Evolutionary conservation across 2,329 filamentous ascomycete species (phyloP).

Genomic region (Penicillium janthinellum): DNA sequence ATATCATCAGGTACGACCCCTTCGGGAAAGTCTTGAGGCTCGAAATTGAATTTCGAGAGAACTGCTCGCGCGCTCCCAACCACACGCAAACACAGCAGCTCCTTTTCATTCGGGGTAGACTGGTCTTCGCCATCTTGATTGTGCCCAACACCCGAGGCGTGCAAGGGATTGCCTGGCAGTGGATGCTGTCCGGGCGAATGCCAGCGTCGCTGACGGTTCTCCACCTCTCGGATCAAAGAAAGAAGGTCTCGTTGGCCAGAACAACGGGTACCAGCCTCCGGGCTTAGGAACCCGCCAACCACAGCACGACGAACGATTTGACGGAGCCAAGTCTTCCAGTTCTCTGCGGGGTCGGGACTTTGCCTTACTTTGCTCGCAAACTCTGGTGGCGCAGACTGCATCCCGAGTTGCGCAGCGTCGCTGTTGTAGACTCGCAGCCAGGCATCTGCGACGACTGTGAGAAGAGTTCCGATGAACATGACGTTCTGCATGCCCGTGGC

Average conservation of each 20-base stretch:
- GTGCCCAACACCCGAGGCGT: not conserved
- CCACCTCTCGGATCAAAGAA: conserved; percentile 44
- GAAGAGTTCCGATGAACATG: conserved; percentile 49
- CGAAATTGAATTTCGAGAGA: conserved; percentile 39
- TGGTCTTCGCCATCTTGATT: conserved; percentile 7
- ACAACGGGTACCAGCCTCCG: conserved; percentile 29
- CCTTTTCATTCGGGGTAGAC: conserved; percentile 27
- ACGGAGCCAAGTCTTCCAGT: conserved; percentile 44
- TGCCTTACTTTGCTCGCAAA: conserved; percentile 32
- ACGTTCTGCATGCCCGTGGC: conserved; percentile 49
- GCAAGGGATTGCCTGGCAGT: conserved; percentile 14
- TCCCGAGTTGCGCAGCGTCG: conserved; percentile 40
- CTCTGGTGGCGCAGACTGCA: conserved; percentile 35
- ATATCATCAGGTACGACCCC: conserved; percentile 19
- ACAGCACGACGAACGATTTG: conserved; percentile 40
- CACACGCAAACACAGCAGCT: conserved; percentile 39
- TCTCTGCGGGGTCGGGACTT: conserved; percentile 30
- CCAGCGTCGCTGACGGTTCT: conserved; percentile 46
- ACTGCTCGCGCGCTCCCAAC: conserved; percentile 38
- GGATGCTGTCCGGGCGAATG: conserved; percentile 36
- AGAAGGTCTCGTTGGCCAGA: conserved; percentile 39
- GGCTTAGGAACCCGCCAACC: conserved; percentile 34
- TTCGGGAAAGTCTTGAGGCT: conserved; percentile 38
- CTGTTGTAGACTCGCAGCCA: conserved; percentile 46
- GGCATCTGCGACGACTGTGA: conserved; percentile 48